Evolutionary conservation across 2,329 filamentous ascomycete genomes (phyloP).

Genomic region (Fusarium solani-melongenae): DNA sequence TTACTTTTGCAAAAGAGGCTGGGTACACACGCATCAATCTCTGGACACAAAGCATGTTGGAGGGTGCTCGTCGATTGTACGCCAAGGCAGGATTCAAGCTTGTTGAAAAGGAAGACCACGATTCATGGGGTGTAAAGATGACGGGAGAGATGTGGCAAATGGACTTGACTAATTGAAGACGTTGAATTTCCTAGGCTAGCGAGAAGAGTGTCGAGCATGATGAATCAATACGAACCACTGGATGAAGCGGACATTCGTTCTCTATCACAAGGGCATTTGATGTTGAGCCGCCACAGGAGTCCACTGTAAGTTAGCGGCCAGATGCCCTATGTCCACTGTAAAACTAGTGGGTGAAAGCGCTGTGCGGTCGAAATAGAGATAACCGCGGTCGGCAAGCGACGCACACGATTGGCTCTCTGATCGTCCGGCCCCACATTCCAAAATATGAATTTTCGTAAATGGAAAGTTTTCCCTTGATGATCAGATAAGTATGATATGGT

Average conservation of each 20-base stretch:
- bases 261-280: background rate
- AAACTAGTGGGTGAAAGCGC: background rate
- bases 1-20: conserved; percentile 14
- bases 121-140: conserved; percentile 3
- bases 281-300: background rate
- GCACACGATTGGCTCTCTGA: background rate
- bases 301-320: background rate
- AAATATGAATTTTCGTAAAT: background rate
- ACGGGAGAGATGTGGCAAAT: background rate
- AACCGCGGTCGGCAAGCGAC: background rate
- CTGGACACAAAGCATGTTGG: conserved; percentile 30
- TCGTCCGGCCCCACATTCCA: background rate
- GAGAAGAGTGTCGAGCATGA: background rate
- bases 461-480: background rate
- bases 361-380: background rate
- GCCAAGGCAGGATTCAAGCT: conserved; percentile 31
- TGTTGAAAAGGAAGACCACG: background rate
- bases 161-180: background rate
- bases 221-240: background rate
- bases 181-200: background rate
- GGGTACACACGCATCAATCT: conserved; percentile 32
- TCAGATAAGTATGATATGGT: background rate
- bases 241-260: background rate
- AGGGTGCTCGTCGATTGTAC: conserved; percentile 34
- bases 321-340: background rate